Conservation (phyloP, 192 early-diverging fungal genomes). For the Coemansia asiatica region DNA sequence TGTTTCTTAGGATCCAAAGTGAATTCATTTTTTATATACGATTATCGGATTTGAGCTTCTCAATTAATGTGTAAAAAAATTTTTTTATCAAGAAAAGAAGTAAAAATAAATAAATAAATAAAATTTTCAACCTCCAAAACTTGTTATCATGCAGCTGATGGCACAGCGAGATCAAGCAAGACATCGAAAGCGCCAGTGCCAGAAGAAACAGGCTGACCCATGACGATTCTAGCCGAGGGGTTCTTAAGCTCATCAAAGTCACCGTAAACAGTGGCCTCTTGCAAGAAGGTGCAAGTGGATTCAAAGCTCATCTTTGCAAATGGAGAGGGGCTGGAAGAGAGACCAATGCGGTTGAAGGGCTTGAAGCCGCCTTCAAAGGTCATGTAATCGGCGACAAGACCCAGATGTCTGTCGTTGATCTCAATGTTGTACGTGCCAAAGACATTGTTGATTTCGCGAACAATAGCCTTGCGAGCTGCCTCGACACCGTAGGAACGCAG, state of each 20-base stretch:
- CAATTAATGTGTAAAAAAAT: too few species aligned
- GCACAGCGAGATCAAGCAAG: conserved; percentile 40
- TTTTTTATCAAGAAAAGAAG: background rate
- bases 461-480: conserved; percentile 88
- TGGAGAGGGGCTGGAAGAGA: conserved; percentile 87
- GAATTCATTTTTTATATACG: conserved; percentile 13
- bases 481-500: conserved; percentile 96
- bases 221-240: conserved; percentile 90
- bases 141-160: conserved; percentile 14
- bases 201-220: conserved; percentile 88
- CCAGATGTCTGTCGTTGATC: conserved; percentile 93
- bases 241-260: conserved; percentile 86
- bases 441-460: conserved; percentile 88
- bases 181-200: conserved; percentile 97
- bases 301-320: conserved; percentile 99
- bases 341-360: conserved; percentile 94
- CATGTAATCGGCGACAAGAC: conserved; percentile 98
- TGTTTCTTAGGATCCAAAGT: background rate
- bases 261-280: conserved; percentile 82
- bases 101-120: conserved; percentile 10
- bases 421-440: conserved; percentile 93
- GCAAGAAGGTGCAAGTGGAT: conserved; percentile 93
- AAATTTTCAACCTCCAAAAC: too few species aligned
- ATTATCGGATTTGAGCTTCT: conserved; percentile 1
- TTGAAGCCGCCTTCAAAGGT: conserved; percentile 99